phyloP scores from a whole-genome alignment of 371 early-diverging fungal genomes.

The Capillidium heterosporum region DNA sequence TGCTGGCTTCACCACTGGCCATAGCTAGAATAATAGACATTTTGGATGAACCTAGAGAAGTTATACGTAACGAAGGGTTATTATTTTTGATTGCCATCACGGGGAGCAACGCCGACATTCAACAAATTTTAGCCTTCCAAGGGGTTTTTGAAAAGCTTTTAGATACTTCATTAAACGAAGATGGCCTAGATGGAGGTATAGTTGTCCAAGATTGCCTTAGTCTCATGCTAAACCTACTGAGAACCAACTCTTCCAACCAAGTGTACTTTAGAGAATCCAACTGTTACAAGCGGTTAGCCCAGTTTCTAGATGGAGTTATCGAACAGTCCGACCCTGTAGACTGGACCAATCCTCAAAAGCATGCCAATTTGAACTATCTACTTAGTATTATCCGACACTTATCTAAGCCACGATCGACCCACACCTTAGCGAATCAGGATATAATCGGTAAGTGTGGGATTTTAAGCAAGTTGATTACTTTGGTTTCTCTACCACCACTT shows the following conservation, averaged over 20 bases:
- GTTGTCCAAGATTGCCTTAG: constrained; percentile 91
- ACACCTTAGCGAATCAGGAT: constrained; percentile 65
- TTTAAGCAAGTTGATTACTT: constrained; percentile 22
- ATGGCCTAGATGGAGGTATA: constrained; percentile 82
- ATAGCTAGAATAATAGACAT: constrained; percentile 83
- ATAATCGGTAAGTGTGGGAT: constrained; percentile 64
- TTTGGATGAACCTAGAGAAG: constrained; percentile 77
- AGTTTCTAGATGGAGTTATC: constrained; percentile 19
- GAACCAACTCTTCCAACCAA: constrained; percentile 92
- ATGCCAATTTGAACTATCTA: constrained; percentile 60
- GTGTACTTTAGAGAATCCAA: constrained; percentile 90
- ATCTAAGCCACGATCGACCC: constrained; percentile 67
- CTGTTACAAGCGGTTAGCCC: constrained; percentile 70
- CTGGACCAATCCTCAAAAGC: constrained; percentile 53
- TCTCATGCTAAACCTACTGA: constrained; percentile 71
- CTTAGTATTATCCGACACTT: constrained; percentile 75
- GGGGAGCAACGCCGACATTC: constrained; percentile 78
- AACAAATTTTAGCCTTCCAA: constrained; percentile 95
- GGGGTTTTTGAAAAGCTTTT: constrained; percentile 85
- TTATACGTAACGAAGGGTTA: constrained; percentile 89
- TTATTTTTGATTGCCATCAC: constrained; percentile 76
- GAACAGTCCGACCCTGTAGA: constrained; percentile 29
- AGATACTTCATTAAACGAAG: constrained; percentile 74
- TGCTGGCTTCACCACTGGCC: constrained; percentile 76
- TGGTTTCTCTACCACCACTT: constrained; percentile 20